Evolutionary conservation across 768 basidiomycete genomes (phyloP).

Genomic region (Mycena polygramma): DNA sequence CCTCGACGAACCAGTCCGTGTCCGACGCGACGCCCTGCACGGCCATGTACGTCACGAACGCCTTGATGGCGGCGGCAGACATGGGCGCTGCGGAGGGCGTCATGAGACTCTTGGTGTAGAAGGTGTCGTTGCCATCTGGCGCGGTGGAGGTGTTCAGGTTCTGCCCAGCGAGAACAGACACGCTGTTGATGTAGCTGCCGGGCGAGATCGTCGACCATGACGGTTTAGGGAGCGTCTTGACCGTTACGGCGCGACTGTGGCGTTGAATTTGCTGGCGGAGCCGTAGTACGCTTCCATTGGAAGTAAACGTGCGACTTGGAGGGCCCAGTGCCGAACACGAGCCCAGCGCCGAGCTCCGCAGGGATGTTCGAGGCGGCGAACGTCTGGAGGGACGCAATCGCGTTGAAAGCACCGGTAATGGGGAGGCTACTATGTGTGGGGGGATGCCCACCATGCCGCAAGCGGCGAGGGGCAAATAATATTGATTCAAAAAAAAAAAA

Average conservation of each 20-base stretch:
- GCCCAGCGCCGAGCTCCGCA: conserved; percentile 50
- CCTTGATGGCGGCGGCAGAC: conserved; percentile 45
- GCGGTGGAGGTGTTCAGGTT: conserved; percentile 45
- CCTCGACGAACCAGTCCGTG: conserved; percentile 47
- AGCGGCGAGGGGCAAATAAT: no score
- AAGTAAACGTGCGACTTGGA: conserved; percentile 47
- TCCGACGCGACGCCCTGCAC: conserved; percentile 52
- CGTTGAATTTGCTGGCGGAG: conserved; percentile 43
- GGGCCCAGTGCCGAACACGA: conserved; percentile 48
- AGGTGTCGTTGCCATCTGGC: conserved; percentile 53
- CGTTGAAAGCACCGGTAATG: conserved; percentile 48
- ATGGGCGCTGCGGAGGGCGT: conserved; percentile 51
- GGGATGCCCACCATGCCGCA: background rate
- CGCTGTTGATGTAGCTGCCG: conserved; percentile 52
- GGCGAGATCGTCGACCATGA: conserved; percentile 42
- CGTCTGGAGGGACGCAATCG: conserved; percentile 50
- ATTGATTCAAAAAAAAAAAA: no score
- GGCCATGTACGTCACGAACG: conserved; percentile 54
- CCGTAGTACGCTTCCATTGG: conserved; percentile 54
- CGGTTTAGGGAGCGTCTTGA: conserved; percentile 46
- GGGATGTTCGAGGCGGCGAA: conserved; percentile 53
- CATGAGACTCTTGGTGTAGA: conserved; percentile 59
- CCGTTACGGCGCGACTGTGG: conserved; percentile 49
- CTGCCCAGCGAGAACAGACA: conserved; percentile 42
- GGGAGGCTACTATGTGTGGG: conserved; percentile 58